Evolutionary conservation across 345 rosid species (phyloP).

Genomic region (Cardamine resedifolia): DNA sequence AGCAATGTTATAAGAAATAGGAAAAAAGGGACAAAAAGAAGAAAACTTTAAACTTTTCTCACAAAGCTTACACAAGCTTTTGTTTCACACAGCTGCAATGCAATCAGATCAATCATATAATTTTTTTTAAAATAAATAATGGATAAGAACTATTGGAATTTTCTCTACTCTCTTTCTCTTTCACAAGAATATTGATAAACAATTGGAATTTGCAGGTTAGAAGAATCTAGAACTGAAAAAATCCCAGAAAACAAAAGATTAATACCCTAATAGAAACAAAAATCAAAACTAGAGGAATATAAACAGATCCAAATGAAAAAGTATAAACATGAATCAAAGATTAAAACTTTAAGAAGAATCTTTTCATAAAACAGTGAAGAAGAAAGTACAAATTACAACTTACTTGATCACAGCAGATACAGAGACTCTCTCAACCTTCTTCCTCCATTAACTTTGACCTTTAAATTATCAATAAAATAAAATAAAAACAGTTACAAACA

Average conservation of each 20-base stretch:
- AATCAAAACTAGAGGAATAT: constrained; percentile 23
- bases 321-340: constrained; percentile 24
- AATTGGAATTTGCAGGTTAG: constrained; percentile 32
- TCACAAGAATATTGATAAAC: constrained; percentile 32
- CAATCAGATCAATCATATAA: constrained; percentile 33
- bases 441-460: constrained; percentile 26
- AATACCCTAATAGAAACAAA: constrained; percentile 17
- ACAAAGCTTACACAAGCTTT: constrained; percentile 49
- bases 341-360: constrained; percentile 23
- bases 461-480: background rate
- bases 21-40: constrained; percentile 46
- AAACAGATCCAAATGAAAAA: constrained; percentile 34
- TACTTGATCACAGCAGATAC: constrained; percentile 30
- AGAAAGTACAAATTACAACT: constrained; percentile 11
- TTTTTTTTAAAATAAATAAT: background rate
- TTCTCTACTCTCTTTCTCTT: background rate
- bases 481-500: background rate
- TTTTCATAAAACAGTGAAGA: constrained; percentile 10
- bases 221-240: constrained; percentile 29
- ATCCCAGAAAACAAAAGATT: background rate
- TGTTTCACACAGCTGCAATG: constrained; percentile 41
- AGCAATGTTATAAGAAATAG: constrained; percentile 34
- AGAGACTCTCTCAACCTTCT: constrained; percentile 25
- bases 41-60: constrained; percentile 44
- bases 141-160: constrained; percentile 9